A percentile compares a stretch with the other conserved stretches of the same genome.
Conservation (phyloP, 2,329 filamentous ascomycete species). For the Stagonosporopsis rhizophila region DNA sequence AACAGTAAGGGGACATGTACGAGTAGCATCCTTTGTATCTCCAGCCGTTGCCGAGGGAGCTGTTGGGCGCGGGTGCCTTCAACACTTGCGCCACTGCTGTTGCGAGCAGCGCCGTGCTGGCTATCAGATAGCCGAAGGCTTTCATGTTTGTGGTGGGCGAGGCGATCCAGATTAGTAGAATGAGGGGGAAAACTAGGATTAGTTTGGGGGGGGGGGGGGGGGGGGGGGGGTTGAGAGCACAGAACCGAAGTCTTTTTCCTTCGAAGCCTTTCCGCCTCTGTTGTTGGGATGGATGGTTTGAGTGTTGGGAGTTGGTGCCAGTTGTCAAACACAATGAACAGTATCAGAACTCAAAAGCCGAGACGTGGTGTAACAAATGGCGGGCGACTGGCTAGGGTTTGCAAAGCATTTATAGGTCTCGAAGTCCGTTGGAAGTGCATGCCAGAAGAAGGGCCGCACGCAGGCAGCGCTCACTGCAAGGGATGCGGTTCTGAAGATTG, state of each 20-base stretch:
- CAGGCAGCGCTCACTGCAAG: conserved; percentile 8
- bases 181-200: neutral
- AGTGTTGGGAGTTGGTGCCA: neutral
- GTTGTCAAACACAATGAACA: neutral
- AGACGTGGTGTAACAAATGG: neutral
- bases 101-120: conserved; percentile 22
- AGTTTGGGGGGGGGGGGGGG: neutral
- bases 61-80: conserved; percentile 6
- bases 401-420: conserved; percentile 1
- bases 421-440: neutral
- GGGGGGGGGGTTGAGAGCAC: neutral
- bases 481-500: neutral
- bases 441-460: neutral
- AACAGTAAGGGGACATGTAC: conserved; percentile 1
- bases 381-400: neutral
- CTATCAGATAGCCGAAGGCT: conserved; percentile 27
- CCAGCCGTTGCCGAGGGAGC: conserved; percentile 16
- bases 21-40: conserved; percentile 28
- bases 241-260: neutral
- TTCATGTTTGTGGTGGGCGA: conserved; percentile 18
- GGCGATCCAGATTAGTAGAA: neutral
- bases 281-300: neutral
- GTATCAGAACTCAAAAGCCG: neutral
- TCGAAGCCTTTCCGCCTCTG: neutral
- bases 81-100: conserved; percentile 6